Conservation (phyloP, 495 filamentous ascomycete genomes). For the Antarctomyces pellizariae region DNA sequence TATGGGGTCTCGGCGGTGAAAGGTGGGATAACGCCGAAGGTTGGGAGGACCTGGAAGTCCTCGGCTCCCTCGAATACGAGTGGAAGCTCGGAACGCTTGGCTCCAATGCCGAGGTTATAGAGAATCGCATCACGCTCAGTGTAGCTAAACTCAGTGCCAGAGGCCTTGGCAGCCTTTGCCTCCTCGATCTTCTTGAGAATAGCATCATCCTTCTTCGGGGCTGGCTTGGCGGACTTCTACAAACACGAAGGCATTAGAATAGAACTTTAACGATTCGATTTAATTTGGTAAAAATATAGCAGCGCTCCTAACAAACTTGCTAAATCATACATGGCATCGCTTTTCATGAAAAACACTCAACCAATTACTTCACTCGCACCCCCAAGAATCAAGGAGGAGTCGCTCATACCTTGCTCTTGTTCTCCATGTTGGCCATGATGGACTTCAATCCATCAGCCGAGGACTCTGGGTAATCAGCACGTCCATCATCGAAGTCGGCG, state of each 20-base stretch:
- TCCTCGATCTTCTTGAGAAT: conserved; percentile 50
- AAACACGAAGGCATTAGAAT: too few species aligned
- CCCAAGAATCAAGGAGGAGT: conserved; percentile 11
- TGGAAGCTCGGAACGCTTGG: conserved; percentile 74
- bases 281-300: too few species aligned
- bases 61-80: conserved; percentile 78
- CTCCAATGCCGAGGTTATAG: conserved; percentile 88
- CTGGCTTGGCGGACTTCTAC: too few species aligned
- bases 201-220: conserved; percentile 19
- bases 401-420: conserved; percentile 39
- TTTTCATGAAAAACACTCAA: too few species aligned
- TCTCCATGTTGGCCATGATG: conserved; percentile 82
- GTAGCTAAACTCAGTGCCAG: conserved; percentile 62
- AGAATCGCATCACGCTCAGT: conserved; percentile 74
- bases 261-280: too few species aligned
- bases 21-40: conserved; percentile 81
- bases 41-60: conserved; percentile 78
- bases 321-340: too few species aligned
- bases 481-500: conserved; percentile 68
- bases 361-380: conserved; percentile 11
- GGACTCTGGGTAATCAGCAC: conserved; percentile 74
- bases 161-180: conserved; percentile 44
- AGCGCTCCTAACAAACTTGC: too few species aligned
- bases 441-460: conserved; percentile 51
- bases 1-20: conserved; percentile 72